Base-by-base conservation (phyloP, 1,284 basidiomycete species). In the Marasmius sp. region DNA sequence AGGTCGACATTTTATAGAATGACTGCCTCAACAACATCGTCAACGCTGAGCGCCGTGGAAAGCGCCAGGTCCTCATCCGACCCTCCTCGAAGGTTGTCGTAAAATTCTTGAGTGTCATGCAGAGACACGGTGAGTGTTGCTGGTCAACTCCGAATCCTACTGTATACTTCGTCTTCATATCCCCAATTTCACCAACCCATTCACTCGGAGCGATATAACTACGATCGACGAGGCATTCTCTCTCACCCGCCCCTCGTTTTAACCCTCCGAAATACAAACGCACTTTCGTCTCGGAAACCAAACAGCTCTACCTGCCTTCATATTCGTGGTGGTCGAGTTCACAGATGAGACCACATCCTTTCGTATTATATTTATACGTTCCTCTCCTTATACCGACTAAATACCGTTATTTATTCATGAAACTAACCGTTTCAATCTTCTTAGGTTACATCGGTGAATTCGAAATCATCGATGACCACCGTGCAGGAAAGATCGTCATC, bases 381-480 rank as follows among this genome's bases (percentile, higher is more conserved):
- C 57, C 37, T 33, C 58, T 27, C 45, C 45, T 48, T 48, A 57
- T 64, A 18, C 47, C 49, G 1, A 50, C 53, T 22, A 54, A 22
- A 61, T 57, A 36, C 10, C 48, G 43, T 48, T 47, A 57, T 9
- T 38, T 49, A 57, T 56, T 41, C 57, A 50, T 3, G 14, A 55
- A 55, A n/a, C 49, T 57, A 58, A 57, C 68, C 71, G 41, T 73
- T 65, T 58, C 18, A 1, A 36, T 36, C 5, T 52, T 58, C 55
- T 39, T 69, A 98, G 96, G 95, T 66, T 98, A 98, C 87, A 98
- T 98, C 68, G 95, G 95, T 73, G 97, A 99, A 83, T 99, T 99
- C 75, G 97, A 98, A 81, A 93, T 98, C 79, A 92, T 99, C 75
- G 97, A 99, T 75, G 97, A 99, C 84, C 97, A 99, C 81, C 95